These are phyloP conservation scores for Camellia sinensis DNA, from an alignment of 148 eudicot genomes.

Conservation along the genomic window DNA sequence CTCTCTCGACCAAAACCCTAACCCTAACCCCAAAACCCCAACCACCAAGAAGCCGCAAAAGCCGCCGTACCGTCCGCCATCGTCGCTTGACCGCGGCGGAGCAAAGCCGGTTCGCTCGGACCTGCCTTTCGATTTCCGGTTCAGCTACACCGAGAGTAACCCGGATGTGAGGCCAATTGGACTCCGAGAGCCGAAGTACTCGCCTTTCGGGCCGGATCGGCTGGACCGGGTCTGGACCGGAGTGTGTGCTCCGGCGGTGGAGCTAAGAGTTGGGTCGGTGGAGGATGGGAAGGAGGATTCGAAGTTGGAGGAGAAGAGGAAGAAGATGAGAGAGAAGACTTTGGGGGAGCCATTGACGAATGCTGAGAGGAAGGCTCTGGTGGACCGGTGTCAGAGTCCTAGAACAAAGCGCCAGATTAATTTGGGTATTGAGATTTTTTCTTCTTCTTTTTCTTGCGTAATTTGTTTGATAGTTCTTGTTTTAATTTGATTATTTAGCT, in stretches of 20 bases:
- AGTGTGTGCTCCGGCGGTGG: constrained; percentile 73
- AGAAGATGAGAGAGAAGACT: constrained; percentile 38
- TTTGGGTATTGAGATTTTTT: constrained; percentile 50
- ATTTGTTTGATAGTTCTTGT: not conserved
- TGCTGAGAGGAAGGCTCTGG: constrained; percentile 71
- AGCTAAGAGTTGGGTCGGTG: constrained; percentile 42
- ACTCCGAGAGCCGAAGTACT: constrained; percentile 84
- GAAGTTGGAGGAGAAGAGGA: constrained; percentile 63
- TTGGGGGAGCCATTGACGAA: constrained; percentile 55
- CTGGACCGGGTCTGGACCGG: constrained; percentile 79
- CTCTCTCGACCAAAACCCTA: constrained; percentile 35
- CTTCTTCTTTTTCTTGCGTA: no score
- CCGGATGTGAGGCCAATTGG: constrained; percentile 71
- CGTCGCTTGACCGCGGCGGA: constrained; percentile 53
- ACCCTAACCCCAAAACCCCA: constrained; percentile 26
- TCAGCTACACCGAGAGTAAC: constrained; percentile 79
- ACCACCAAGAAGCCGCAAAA: constrained; percentile 30
- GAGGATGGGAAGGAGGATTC: constrained; percentile 36
- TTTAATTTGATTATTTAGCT: not conserved
- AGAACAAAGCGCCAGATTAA: constrained; percentile 74
- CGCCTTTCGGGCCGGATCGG: constrained; percentile 86
- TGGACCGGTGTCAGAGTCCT: constrained; percentile 52
- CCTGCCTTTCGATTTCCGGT: constrained; percentile 83
- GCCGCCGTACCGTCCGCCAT: constrained; percentile 74
- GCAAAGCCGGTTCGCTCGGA: constrained; percentile 38